Evolutionary conservation across 208 protist species (phyloP), one percentile per base, ranked within the genome.

Genomic region (Trypanosoma platydactyli): DNA sequence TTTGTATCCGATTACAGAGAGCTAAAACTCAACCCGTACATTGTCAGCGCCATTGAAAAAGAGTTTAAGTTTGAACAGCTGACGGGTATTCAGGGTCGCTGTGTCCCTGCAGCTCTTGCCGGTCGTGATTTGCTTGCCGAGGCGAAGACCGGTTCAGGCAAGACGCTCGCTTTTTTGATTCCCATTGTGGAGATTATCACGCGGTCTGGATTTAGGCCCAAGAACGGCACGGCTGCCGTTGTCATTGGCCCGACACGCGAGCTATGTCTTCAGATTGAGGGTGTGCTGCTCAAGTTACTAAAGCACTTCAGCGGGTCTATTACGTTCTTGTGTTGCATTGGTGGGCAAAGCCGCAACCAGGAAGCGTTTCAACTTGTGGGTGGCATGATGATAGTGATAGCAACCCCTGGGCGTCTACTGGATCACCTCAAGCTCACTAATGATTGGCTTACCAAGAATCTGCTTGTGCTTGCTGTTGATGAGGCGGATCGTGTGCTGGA

Each of bases 401-500:
- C 91, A 29, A 93, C 89, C 18, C 94, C 92, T n/a, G 92, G 90
- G 13, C 90, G 99, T 35, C 84, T 99, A 24, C 86, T 99, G 16
- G 99, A 99, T 80, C 99, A 99, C 76, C 77, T 99, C 40, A 92
- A 98, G 79, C 93, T 98, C 70, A 99, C 98, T 22, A 91, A 85
- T 18, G 95, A 98, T 62, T 99, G 99, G 85, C 84, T 97, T 52
- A 98, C 91, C 13, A 95, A 97, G 68, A 99, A 99, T 76, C 77
- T 99, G 18, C 88, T 98, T 41, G 74, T 94, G 53, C 86, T 99
- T 24, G 89, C 99, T 46, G 98, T 99, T 29, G 99, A 99, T 81
- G 99, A 99, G 89, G 98, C 98, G 5, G 99, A 99, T 80, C 91
- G 98, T 48, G 98, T 99, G 44, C 89, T 99, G 11, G 97, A 99